Evolutionary conservation across 2,329 filamentous ascomycete species (phyloP), one percentile per base, ranked within the genome.

Genomic region (Diaporthe sp.): DNA sequence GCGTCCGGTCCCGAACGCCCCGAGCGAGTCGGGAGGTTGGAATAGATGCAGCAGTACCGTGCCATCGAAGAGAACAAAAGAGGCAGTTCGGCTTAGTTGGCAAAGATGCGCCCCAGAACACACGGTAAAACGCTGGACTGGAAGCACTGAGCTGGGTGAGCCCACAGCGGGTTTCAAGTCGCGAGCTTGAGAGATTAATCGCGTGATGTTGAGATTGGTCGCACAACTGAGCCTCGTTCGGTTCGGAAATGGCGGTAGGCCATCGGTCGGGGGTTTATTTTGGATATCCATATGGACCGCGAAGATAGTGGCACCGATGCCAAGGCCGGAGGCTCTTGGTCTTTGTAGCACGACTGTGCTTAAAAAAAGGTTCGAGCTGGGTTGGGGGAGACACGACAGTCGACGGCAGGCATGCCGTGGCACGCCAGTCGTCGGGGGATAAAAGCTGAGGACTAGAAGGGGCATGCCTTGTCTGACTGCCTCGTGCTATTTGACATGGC

Each of bases 151-250:
- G 46, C 34, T 55, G 34, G 65, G 10, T 55, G 49, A 69, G 49
- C 65, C 65, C 65, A 69, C 49, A 55, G 34, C 46, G 49, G 49
- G 65, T 55, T 69, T 55, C 65, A 69, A 13, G 49, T 69, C 34
- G 49, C 49, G 65, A 69, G 65, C 65, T 31, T 55, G 65, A 69
- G 46, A 69, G 65, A 69, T 69, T 55, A 69, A 42, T 55, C 46
- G 49, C 49, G 49, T 69, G 65, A 69, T 69, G 25, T 42, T 12
- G 65, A 55, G 49, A 69, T 55, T 55, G 34, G 65, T 55, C 13
- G 49, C 34, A 68, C 65, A 55, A 55, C 34, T 22, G 65, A 69
- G 65, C 65, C 34, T 55, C 65, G n/a, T 55, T 42, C 34, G 49
- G 65, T 42, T 69, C 65, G 49, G 34, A 55, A 55, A 55, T 55